Evolutionary conservation across 306 rosid species (phyloP), one percentile per base, ranked within the genome.

Genomic region (Cicer bijugum): DNA sequence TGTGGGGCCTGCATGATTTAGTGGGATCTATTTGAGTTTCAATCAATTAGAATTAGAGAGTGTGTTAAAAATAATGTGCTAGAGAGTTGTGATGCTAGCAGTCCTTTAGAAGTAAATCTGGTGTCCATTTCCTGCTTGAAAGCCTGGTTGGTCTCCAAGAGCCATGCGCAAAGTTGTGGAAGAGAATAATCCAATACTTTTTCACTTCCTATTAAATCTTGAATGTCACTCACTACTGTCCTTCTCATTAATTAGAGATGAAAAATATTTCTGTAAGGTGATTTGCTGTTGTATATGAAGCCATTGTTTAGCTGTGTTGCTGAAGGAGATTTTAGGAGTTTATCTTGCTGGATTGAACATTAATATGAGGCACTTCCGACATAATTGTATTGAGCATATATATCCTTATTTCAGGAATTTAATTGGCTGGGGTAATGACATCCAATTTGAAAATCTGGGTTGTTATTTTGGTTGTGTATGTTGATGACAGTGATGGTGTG

Each of bases 301-400:
- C 5, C 12, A 65, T 53, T 55, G 39, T 19, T 12, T 35, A 8
- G 12, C 35, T 53, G 50, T 66, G 19, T 5, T 10, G 38, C 16
- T 66, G 58, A 75, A 43, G 38, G 38, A 74, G 69, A 64, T 56
- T 43, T 58, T 58, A 57, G 33, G 4, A 56, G 15, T 28, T 45
- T 58, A 42, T 7, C 10, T 9, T 42, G 16, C 10, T 23, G 33
- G 43, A 33, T 6, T n/a, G 3, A 20, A 71, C 67, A 58, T 14
- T 28, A 44, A 33, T 14, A 12, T 39, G 42, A 58, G 44, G 14
- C 6, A 72, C 56, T 44, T 45, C 44, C 50, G 67, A 55, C 8
- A 9, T 20, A 40, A 40, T 12, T 42, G 65, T 28, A 43, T n/a
- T 42, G 3, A 55, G 12, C n/a, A 43, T 56, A 20, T 57, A 8